These are phyloP conservation scores for Aspergillus novofumigatus DNA, from an alignment of 2,329 filamentous ascomycete species.

Conservation along the genomic window DNA sequence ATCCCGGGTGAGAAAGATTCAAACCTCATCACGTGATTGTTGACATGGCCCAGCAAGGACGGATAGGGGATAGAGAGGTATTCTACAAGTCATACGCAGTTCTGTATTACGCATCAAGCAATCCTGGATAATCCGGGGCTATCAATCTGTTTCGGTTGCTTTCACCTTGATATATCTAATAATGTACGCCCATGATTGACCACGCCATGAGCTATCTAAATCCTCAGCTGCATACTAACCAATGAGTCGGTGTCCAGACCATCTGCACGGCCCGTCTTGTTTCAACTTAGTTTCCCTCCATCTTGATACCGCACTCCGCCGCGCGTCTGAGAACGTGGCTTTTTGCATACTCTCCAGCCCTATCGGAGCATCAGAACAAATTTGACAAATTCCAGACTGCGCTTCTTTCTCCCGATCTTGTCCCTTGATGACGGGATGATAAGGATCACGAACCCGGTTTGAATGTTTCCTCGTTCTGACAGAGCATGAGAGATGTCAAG, in stretches of 20 bases:
- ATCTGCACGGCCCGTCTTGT: conserved; percentile 3
- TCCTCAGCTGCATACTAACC: background rate
- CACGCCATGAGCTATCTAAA: background rate
- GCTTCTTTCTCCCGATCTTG: background rate
- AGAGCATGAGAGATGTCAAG: conserved; percentile 58
- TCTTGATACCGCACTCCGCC: conserved; percentile 23
- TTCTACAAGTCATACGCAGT: background rate
- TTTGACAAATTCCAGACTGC: background rate
- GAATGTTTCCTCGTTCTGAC: conserved; percentile 12
- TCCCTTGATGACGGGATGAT: conserved; percentile 23
- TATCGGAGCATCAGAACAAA: background rate
- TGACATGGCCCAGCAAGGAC: conserved; percentile 5
- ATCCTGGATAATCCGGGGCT: background rate
- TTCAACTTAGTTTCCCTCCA: conserved; percentile 2
- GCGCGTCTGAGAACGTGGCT: conserved; percentile 28
- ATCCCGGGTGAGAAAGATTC: conserved; percentile 4
- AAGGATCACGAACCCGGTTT: conserved; percentile 16
- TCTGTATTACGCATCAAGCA: background rate
- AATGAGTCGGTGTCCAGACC: background rate
- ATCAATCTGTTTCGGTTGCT: background rate
- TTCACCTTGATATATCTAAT: background rate
- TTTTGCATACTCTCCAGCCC: conserved; percentile 11
- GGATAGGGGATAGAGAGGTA: background rate
- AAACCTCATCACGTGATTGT: conserved; percentile 27
- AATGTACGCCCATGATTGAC: background rate